Evolutionary conservation across 2,329 filamentous ascomycete genomes (phyloP).

Genomic region (Colletotrichum sp.): DNA sequence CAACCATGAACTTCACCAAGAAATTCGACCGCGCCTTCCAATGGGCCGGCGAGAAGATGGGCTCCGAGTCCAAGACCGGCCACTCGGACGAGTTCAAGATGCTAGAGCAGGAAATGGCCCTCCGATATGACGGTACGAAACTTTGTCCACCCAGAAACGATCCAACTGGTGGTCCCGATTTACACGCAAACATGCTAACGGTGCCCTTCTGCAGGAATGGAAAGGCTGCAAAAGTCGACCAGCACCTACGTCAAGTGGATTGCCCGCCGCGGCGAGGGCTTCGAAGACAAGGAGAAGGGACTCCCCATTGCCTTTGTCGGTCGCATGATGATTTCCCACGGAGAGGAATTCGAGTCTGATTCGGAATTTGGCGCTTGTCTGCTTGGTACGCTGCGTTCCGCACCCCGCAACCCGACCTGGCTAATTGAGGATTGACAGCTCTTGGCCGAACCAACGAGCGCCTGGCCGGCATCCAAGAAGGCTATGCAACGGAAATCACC

Average conservation of each 20-base stretch:
- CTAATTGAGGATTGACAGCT: constrained; percentile 44
- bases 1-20: constrained; percentile 68
- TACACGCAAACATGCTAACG: background rate
- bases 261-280: constrained; percentile 79
- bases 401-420: background rate
- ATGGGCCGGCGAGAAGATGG: constrained; percentile 98
- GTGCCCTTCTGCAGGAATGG: constrained; percentile 72
- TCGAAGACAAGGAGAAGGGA: constrained; percentile 86
- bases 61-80: constrained; percentile 84
- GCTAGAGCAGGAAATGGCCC: constrained; percentile 87
- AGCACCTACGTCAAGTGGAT: constrained; percentile 87
- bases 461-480: constrained; percentile 84
- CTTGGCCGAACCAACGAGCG: constrained; percentile 89
- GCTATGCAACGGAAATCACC: constrained; percentile 78
- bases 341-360: constrained; percentile 89
- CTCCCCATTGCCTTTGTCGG: constrained; percentile 82
- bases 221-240: constrained; percentile 86
- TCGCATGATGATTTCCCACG: constrained; percentile 84
- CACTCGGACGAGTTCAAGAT: constrained; percentile 91
- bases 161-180: background rate
- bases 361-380: constrained; percentile 92
- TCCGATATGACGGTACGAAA: constrained; percentile 83
- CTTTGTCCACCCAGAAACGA: background rate
- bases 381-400: constrained; percentile 57
- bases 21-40: constrained; percentile 96